These are phyloP conservation scores for Daedaleopsis nitida DNA, from an alignment of 768 basidiomycete genomes.

Conservation along the genomic window DNA sequence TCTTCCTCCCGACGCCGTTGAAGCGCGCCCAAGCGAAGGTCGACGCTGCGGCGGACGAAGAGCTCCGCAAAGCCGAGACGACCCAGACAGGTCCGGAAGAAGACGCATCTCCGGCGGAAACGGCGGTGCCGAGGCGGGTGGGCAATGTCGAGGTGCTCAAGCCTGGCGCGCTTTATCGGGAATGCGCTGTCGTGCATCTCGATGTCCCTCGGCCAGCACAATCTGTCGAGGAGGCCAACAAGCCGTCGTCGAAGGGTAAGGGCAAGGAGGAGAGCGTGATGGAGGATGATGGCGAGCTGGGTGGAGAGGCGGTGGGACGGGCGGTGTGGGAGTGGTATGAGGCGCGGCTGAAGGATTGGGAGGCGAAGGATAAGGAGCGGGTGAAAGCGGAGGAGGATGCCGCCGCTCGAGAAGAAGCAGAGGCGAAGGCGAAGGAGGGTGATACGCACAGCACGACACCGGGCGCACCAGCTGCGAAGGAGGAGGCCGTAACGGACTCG, in stretches of 20 bases:
- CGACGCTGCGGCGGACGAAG: constrained; percentile 31
- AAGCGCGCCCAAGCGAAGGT: constrained; percentile 43
- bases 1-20: constrained; percentile 82
- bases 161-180: constrained; percentile 76
- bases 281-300: constrained; percentile 50
- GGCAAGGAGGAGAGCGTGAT: no score
- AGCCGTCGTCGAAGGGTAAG: constrained; percentile 43
- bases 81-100: constrained; percentile 20
- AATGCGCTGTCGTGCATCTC: constrained; percentile 49
- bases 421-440: background rate
- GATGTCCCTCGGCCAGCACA: no score
- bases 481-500: background rate
- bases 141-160: constrained; percentile 65
- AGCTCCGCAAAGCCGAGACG: constrained; percentile 14
- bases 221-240: background rate
- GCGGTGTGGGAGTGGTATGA: constrained; percentile 81
- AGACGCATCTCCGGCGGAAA: constrained; percentile 9
- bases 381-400: constrained; percentile 14
- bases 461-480: background rate
- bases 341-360: constrained; percentile 66
- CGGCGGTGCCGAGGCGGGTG: constrained; percentile 4
- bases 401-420: constrained; percentile 8
- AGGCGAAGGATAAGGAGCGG: constrained; percentile 29
- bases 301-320: constrained; percentile 67
- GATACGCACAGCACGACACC: background rate